Percentiles rank a stretch among this genome's conserved stretches.
These are phyloP conservation scores for Xerocomus minutiporus DNA, from an alignment of 1,284 basidiomycete species.

Conservation along the genomic window DNA sequence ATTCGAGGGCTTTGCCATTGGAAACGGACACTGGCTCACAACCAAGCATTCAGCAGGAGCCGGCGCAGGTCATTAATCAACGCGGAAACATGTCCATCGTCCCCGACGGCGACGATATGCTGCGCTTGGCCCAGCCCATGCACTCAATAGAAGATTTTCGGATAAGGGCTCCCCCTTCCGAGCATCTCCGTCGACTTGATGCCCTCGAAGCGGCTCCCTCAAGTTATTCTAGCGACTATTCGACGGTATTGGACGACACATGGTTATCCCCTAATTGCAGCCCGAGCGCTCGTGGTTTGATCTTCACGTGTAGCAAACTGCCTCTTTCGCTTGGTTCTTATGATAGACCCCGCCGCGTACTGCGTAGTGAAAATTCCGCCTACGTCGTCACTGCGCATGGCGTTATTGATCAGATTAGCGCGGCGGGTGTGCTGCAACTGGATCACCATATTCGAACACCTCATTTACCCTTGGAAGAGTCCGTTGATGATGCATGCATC, in stretches of 20 bases:
- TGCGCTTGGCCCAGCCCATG: not conserved
- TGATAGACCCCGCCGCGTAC: slow-evolving; percentile 42
- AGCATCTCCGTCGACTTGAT: not conserved
- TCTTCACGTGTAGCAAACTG: slow-evolving; percentile 13
- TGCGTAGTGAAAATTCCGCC: slow-evolving; percentile 19
- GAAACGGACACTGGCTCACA: not conserved
- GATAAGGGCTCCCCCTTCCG: not conserved
- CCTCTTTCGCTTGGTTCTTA: slow-evolving; percentile 27
- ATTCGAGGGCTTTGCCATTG: not conserved
- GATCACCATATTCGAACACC: slow-evolving; percentile 19
- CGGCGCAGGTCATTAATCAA: no score
- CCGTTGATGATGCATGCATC: slow-evolving; percentile 44
- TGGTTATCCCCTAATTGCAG: slow-evolving; percentile 1
- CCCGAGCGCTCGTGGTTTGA: slow-evolving; percentile 4
- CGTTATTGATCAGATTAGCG: slow-evolving; percentile 29
- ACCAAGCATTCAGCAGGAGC: not conserved
- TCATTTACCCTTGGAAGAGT: slow-evolving; percentile 19
- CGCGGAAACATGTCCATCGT: not conserved
- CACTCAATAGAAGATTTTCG: not conserved
- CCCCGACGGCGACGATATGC: not conserved
- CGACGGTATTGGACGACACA: not conserved
- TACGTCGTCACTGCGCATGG: slow-evolving; percentile 38
- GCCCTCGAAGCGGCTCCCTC: not conserved
- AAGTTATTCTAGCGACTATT: not conserved
- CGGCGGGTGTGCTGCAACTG: slow-evolving; percentile 15